Conservation (phyloP, 1,284 basidiomycete species). For the Singerocomus inundabilis region DNA sequence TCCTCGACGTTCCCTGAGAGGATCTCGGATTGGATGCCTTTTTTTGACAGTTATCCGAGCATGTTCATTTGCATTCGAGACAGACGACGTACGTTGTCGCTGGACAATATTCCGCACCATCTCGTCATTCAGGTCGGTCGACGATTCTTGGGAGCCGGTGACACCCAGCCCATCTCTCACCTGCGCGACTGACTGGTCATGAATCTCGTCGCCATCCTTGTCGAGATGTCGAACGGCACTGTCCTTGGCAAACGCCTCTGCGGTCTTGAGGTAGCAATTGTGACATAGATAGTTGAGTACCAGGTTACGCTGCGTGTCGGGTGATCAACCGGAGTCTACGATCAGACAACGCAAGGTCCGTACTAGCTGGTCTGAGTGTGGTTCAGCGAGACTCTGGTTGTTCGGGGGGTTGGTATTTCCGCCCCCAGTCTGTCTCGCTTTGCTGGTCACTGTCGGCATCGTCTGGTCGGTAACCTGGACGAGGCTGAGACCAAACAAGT, state of each 20-base stretch:
- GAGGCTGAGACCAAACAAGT: neutral
- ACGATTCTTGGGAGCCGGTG: conserved; percentile 18
- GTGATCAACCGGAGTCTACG: conserved; percentile 2
- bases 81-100: conserved; percentile 52
- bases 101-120: conserved; percentile 48
- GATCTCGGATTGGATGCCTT: conserved; percentile 67
- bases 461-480: conserved; percentile 8
- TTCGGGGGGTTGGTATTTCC: conserved; percentile 2
- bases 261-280: conserved; percentile 68
- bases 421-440: conserved; percentile 17
- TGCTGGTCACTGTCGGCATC: conserved; percentile 22
- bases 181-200: conserved; percentile 20
- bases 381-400: conserved; percentile 26
- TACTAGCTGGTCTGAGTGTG: conserved; percentile 31
- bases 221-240: conserved; percentile 59
- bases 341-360: neutral
- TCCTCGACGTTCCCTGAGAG: conserved; percentile 68
- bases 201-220: conserved; percentile 66
- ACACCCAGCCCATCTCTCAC: conserved; percentile 14
- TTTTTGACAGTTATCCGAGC: conserved; percentile 1
- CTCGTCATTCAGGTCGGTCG: conserved; percentile 40
- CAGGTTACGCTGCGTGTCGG: conserved; percentile 53
- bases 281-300: conserved; percentile 82
- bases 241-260: conserved; percentile 68
- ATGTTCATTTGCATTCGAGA: neutral